Conservation (phyloP, 1,284 basidiomycete genomes). For the Volvariella volvacea region DNA sequence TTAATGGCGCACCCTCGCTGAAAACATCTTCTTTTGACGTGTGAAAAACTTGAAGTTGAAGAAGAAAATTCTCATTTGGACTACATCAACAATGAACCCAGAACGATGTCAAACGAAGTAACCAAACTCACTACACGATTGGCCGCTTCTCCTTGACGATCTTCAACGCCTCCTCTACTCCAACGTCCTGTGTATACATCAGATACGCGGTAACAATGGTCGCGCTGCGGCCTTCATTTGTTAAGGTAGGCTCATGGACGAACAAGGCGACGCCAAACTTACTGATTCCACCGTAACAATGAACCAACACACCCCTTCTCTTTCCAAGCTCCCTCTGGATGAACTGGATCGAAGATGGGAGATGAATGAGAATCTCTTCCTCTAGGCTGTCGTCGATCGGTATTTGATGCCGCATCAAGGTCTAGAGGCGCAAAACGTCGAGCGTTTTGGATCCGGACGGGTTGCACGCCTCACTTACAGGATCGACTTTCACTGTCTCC, state of each 20-base stretch:
- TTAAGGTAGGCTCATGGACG: background rate
- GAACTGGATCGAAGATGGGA: conserved; percentile 47
- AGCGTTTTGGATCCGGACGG: conserved; percentile 17
- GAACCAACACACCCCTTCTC: conserved; percentile 72
- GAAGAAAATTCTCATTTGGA: conserved; percentile 74
- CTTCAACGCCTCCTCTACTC: conserved; percentile 59
- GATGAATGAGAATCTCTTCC: conserved; percentile 69
- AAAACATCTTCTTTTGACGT: conserved; percentile 67
- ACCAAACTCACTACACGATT: conserved; percentile 52
- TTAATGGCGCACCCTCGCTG: conserved; percentile 58
- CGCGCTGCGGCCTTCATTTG: conserved; percentile 62
- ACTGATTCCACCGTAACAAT: conserved; percentile 72
- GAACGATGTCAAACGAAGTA: conserved; percentile 18
- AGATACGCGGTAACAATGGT: conserved; percentile 81
- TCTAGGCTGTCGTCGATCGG: conserved; percentile 65
- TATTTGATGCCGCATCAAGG: conserved; percentile 66
- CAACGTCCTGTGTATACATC: conserved; percentile 68
- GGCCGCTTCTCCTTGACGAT: conserved; percentile 62
- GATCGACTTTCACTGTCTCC: conserved; percentile 55
- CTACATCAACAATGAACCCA: conserved; percentile 28
- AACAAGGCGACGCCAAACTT: conserved; percentile 23
- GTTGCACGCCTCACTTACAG: conserved; percentile 42
- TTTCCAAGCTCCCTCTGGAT: conserved; percentile 73
- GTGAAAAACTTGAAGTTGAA: conserved; percentile 75
- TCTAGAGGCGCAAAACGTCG: conserved; percentile 29